phyloP scores from a whole-genome alignment of 108 stramenopile species.

The Fistulifera pelliculosa region DNA sequence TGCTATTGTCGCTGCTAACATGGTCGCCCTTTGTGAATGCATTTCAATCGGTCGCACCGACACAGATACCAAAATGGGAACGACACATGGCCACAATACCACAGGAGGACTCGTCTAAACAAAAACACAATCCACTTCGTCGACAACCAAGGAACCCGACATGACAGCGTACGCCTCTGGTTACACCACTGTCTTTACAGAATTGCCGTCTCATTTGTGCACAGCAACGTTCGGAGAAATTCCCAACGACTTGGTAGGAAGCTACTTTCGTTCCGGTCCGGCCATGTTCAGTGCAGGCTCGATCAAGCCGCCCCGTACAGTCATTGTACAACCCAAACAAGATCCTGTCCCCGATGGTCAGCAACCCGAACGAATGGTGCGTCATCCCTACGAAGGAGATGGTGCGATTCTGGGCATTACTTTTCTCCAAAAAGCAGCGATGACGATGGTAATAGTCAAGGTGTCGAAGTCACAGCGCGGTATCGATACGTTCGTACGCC shows the following conservation, averaged over 20 bases:
- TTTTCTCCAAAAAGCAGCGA: constrained; percentile 33
- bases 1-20: no score
- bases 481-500: constrained; percentile 68
- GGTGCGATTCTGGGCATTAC: constrained; percentile 72
- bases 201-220: constrained; percentile 43
- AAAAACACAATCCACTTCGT: no score
- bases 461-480: constrained; percentile 20
- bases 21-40: no score
- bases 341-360: constrained; percentile 69
- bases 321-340: constrained; percentile 68
- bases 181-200: constrained; percentile 65
- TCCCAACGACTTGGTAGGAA: constrained; percentile 63
- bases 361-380: constrained; percentile 61
- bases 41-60: no score
- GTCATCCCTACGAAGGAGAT: constrained; percentile 77
- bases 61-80: no score
- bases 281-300: constrained; percentile 86
- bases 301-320: constrained; percentile 66
- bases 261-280: constrained; percentile 70
- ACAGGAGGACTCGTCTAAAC: no score
- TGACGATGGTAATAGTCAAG: constrained; percentile 12
- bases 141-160: constrained; percentile 22
- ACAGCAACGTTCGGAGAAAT: constrained; percentile 33
- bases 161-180: constrained; percentile 65
- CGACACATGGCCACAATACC: no score